phyloP scores from a whole-genome alignment of 192 early-diverging fungal genomes.

The Backusella luteola region DNA sequence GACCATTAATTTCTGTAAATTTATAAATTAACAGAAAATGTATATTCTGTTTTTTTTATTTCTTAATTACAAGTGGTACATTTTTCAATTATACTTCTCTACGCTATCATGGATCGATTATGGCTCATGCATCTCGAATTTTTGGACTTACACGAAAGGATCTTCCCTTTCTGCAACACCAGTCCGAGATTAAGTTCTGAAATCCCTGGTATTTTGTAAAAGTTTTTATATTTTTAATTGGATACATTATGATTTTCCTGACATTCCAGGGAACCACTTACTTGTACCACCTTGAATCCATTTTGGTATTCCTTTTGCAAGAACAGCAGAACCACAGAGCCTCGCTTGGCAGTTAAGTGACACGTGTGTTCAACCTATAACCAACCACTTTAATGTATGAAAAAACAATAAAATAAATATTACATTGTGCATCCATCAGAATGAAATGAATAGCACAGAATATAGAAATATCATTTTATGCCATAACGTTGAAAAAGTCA shows the following conservation, averaged over 20 bases:
- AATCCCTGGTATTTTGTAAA: not conserved
- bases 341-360: not conserved
- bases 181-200: not conserved
- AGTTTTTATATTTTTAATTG: not conserved
- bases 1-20: constrained; percentile 2
- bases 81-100: not conserved
- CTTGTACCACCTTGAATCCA: not conserved
- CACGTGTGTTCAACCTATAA: not conserved
- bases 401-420: not conserved
- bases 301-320: not conserved
- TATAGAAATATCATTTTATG: too few relatives aligned
- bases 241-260: not conserved
- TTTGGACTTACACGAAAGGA: not conserved
- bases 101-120: not conserved
- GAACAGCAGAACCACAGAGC: not conserved
- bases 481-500: too few relatives aligned
- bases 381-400: not conserved
- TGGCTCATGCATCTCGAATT: not conserved
- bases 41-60: not conserved
- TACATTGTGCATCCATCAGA: not conserved
- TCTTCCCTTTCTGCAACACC: not conserved
- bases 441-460: too few relatives aligned
- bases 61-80: not conserved
- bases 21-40: constrained; percentile 4
- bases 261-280: not conserved